These are phyloP conservation scores for Trypanosoma cruzi DNA, from an alignment of 208 protist genomes.

Conservation along the genomic window DNA sequence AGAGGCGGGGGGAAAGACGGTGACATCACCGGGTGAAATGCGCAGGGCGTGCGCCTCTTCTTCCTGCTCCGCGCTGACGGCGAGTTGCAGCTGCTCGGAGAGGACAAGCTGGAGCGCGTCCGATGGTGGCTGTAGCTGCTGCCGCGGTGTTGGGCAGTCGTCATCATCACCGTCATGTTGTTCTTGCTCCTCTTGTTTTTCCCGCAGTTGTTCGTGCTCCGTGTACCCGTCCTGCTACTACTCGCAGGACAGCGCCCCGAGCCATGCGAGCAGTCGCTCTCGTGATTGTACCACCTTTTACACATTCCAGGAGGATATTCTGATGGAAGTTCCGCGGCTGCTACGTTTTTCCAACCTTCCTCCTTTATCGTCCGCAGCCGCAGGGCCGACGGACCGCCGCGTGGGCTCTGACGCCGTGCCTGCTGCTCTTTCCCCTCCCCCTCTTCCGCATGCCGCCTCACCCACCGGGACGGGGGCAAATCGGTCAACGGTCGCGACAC, in stretches of 20 bases:
- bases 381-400: neutral
- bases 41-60: neutral
- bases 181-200: constrained; percentile 1
- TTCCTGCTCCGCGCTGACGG: constrained; percentile 3
- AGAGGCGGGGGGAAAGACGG: too few relatives aligned
- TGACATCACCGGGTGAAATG: neutral
- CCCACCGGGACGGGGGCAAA: neutral
- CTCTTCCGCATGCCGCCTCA: neutral
- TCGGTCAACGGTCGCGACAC: neutral
- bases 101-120: constrained; percentile 1
- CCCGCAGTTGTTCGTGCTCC: constrained; percentile 15
- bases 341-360: constrained; percentile 4
- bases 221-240: constrained; percentile 16
- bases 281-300: neutral
- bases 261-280: neutral
- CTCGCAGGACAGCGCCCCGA: neutral
- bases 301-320: neutral
- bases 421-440: neutral
- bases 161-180: neutral
- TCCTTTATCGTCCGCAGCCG: neutral
- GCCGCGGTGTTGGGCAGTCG: neutral
- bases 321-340: constrained; percentile 16
- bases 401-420: neutral
- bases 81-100: constrained; percentile 8
- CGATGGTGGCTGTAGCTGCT: constrained; percentile 13